Evolutionary conservation across 1,284 basidiomycete species (phyloP), one percentile per base, ranked within the genome.

Genomic region (Naganishia sp.): DNA sequence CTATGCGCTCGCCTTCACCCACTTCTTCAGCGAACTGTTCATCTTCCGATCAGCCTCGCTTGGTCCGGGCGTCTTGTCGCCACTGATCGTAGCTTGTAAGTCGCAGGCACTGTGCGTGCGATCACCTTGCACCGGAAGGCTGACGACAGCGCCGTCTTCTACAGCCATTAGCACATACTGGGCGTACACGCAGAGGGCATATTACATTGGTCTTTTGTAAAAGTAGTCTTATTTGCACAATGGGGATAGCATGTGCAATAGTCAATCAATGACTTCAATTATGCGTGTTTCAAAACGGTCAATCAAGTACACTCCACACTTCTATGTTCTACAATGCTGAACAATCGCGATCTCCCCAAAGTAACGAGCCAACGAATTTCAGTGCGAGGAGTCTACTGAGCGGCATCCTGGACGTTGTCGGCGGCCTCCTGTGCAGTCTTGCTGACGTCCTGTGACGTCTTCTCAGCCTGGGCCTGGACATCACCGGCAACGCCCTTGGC

Each of bases 41-140:
- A 84, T 95, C 70, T 98, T 88, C 81, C 85, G 87, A 67, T 89
- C 91, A 4, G 87, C 90, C 61, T 88, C 85, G 66, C 69, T 90
- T 51, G 84, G 83, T 63, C 73, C 82, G 0, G 88, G 87, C 0
- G 84, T 88, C 31, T 75, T 94, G 52, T 87, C 87, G 67, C 91
- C 95, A 0, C 82, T 95, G 60, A 82, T 96, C 67, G 90, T 98
- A 23, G 88, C 92, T 17, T 87, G 95, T 96, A 77, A 83, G 92
- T 49, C 21, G 11, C 46, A 10, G 6, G 0, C n/a, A 25, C 21
- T 42, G 3, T 13, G 18, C 23, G 10, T 50, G 31, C n/a, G 43
- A 23, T 15, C 50, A 39, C 2, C 2, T 11, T 21, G 2, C 6
- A 9, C 3, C 10, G 17, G 15, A 32, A 32, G 18, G 28, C 55